Conservation (phyloP, 2,329 filamentous ascomycete species). For the Akanthomyces dipterigenus region DNA sequence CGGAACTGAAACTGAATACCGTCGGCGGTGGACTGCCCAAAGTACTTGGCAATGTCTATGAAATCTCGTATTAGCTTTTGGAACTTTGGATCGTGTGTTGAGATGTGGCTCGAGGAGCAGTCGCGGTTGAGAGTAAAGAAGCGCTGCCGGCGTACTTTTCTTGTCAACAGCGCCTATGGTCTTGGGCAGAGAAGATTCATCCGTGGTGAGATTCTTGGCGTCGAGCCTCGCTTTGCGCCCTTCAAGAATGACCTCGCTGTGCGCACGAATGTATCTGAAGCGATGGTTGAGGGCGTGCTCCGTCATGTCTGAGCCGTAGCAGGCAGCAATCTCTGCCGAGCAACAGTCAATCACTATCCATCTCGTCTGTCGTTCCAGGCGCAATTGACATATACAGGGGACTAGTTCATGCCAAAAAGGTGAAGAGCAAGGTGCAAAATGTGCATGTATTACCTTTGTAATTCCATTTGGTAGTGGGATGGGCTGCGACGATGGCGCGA, state of each 20-base stretch:
- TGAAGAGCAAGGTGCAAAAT: slow-evolving; percentile 9
- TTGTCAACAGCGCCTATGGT: slow-evolving; percentile 33
- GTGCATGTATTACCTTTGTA: slow-evolving; percentile 48
- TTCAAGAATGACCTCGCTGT: slow-evolving; percentile 31
- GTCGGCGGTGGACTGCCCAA: slow-evolving; percentile 49
- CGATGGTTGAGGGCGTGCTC: slow-evolving; percentile 43
- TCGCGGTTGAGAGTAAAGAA: background rate
- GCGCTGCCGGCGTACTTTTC: slow-evolving; percentile 30
- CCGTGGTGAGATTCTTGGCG: slow-evolving; percentile 34
- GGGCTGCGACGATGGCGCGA: slow-evolving; percentile 53
- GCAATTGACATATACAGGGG: background rate
- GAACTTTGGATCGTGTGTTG: background rate
- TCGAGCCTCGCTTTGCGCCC: slow-evolving; percentile 31
- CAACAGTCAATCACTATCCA: slow-evolving; percentile 7
- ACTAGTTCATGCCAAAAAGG: background rate
- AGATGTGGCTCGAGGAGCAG: background rate
- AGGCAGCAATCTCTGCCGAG: slow-evolving; percentile 37
- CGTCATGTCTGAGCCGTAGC: slow-evolving; percentile 44
- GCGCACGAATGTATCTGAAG: slow-evolving; percentile 40
- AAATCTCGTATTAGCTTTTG: background rate
- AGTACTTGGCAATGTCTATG: slow-evolving; percentile 52
- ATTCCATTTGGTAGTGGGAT: slow-evolving; percentile 48
- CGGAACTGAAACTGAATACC: slow-evolving; percentile 58
- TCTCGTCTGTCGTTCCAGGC: background rate
- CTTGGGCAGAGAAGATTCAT: slow-evolving; percentile 28